phyloP scores from a whole-genome alignment of 2,329 filamentous ascomycete species.

The Beauveria australis region DNA sequence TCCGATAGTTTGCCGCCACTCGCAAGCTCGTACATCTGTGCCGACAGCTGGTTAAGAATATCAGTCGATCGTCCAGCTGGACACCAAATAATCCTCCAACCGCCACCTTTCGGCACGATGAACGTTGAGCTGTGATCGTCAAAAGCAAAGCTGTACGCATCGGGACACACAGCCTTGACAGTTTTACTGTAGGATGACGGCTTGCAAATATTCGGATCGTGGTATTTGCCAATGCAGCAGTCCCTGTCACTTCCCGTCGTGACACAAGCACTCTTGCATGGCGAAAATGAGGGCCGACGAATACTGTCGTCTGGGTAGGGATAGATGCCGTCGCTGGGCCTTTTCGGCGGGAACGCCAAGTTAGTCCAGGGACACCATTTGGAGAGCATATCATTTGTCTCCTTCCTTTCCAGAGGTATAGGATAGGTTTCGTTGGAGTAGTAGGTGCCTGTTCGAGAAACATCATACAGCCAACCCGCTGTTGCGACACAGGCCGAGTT shows the following conservation, averaged over 20 bases:
- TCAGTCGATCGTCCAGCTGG: slow-evolving; percentile 54
- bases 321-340: slow-evolving; percentile 68
- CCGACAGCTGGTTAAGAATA: slow-evolving; percentile 44
- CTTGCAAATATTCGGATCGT: slow-evolving; percentile 54
- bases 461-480: slow-evolving; percentile 49
- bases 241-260: slow-evolving; percentile 58
- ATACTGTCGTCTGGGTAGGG: slow-evolving; percentile 73
- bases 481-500: slow-evolving; percentile 73
- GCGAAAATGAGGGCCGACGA: slow-evolving; percentile 62
- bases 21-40: slow-evolving; percentile 40
- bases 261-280: slow-evolving; percentile 70
- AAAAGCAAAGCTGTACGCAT: slow-evolving; percentile 73
- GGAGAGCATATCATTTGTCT: slow-evolving; percentile 48
- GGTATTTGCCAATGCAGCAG: slow-evolving; percentile 67
- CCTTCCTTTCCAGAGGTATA: slow-evolving; percentile 55
- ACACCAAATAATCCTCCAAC: slow-evolving; percentile 74
- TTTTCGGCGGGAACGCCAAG: slow-evolving; percentile 57
- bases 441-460: slow-evolving; percentile 44
- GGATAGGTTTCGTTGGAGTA: slow-evolving; percentile 59
- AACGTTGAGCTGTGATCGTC: slow-evolving; percentile 53
- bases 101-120: slow-evolving; percentile 58
- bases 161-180: slow-evolving; percentile 70
- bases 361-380: slow-evolving; percentile 78
- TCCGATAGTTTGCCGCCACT: slow-evolving; percentile 30
- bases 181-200: slow-evolving; percentile 59